Base-by-base conservation (phyloP, 768 basidiomycete species). In the Leccinum arenicola region DNA sequence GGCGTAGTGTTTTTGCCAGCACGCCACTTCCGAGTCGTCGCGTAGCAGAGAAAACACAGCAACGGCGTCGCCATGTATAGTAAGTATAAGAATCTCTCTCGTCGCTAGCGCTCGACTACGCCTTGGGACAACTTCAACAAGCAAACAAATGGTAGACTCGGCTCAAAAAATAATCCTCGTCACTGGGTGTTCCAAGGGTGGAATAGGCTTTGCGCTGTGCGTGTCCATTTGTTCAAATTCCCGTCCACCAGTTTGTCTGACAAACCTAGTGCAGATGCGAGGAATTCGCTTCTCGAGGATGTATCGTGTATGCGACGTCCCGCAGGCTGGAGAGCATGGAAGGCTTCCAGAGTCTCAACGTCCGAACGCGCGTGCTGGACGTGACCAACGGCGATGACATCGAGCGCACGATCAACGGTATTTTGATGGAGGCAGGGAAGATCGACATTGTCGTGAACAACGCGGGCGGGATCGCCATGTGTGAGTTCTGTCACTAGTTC, bases 381-480 rank as follows among this genome's bases (percentile, higher is more conserved):
- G 86, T 93, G 14, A 85, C 79, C 3, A 80, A 73, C 54, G 84
- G 87, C 21, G 84, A 84, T 38, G 76, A 81, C 15, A 82, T 88
- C 6, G 67, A 78, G 25, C 66, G 66, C 8, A 82, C 78, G 0
- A 74, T 91, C 11, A 65, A 80, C 29, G 70, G 78, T 2, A 79
- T 92, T 59, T 71, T 85, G 10, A 73, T 76, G 1, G 76, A 75
- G 27, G 80, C 85, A 51, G 89, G 88, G 0, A 78, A 69, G 57
- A 84, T 93, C 36, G 89, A 93, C 60, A 74, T 93, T 1, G 71
- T 92, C 2, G 87, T 92, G 47, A 92, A 92, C 67, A 92, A 92
- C 60, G 91, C 91, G 3, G 88, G 86, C n/a, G 68, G 72, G 1
- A 52, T 75, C 3, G 66, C 69, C 15, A 72, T 82, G 62, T 84